phyloP scores from a whole-genome alignment of 495 filamentous ascomycete genomes.

The Schizothecium vesticola region DNA sequence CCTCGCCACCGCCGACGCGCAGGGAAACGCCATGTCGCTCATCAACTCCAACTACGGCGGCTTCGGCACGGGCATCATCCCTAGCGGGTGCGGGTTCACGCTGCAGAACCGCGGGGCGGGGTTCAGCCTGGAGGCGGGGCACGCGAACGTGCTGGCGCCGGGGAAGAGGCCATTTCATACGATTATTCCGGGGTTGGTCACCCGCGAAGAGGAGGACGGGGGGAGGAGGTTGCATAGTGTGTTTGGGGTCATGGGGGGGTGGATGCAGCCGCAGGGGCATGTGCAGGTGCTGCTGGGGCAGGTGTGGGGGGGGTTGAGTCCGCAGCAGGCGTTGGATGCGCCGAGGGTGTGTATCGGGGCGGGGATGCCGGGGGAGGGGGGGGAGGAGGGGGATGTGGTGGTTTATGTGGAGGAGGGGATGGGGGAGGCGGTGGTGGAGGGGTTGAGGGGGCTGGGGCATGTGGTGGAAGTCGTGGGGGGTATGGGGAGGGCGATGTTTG shows the following conservation, averaged over 20 bases:
- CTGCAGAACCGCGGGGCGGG: conserved; percentile 91
- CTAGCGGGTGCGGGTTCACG: conserved; percentile 77
- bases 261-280: conserved; percentile 98
- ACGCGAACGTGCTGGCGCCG: conserved; percentile 76
- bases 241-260: conserved; percentile 96
- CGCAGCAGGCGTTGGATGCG: conserved; percentile 86
- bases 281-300: conserved; percentile 92
- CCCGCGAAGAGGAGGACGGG: conserved; percentile 58
- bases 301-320: conserved; percentile 74
- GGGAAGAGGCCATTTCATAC: conserved; percentile 95
- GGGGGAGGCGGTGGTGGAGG: conserved; percentile 56
- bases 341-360: conserved; percentile 80
- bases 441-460: conserved; percentile 67
- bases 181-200: conserved; percentile 90
- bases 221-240: conserved; percentile 60
- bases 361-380: conserved; percentile 50
- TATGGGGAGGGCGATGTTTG: conserved; percentile 69
- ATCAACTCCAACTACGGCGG: conserved; percentile 93
- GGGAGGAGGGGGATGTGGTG: conserved; percentile 33
- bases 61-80: conserved; percentile 87
- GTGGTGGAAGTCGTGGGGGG: conserved; percentile 62
- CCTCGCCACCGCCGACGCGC: conserved; percentile 72
- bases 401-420: conserved; percentile 88
- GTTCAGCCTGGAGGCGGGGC: conserved; percentile 60
- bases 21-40: conserved; percentile 89